phyloP scores from a whole-genome alignment of 805 yeast genomes.

The Ogataea parapolymorpha region DNA sequence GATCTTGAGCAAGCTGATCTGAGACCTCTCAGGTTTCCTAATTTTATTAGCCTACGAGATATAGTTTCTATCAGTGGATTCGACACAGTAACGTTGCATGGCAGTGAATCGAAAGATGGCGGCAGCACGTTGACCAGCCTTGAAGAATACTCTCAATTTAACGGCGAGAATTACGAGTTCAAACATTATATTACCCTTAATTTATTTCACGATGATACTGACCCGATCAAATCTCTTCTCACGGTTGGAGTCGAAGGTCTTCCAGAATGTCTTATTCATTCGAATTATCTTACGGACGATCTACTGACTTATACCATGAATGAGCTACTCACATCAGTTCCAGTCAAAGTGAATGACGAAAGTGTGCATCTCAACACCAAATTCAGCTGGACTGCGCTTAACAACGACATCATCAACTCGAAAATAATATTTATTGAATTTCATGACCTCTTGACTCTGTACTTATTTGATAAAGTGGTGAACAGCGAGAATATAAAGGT shows the following conservation, averaged over 20 bases:
- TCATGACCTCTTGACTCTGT: slow-evolving; percentile 26
- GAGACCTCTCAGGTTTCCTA: slow-evolving; percentile 2
- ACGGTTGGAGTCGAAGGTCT: slow-evolving; percentile 19
- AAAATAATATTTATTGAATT: slow-evolving; percentile 28
- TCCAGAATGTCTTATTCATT: slow-evolving; percentile 16
- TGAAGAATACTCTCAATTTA: neutral
- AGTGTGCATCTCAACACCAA: slow-evolving; percentile 2
- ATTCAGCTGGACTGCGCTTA: slow-evolving; percentile 27
- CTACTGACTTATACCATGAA: slow-evolving; percentile 16
- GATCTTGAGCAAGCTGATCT: neutral
- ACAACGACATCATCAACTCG: slow-evolving; percentile 15
- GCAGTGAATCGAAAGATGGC: neutral
- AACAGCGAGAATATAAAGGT: slow-evolving; percentile 7
- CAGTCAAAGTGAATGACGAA: slow-evolving; percentile 1
- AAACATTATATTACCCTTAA: slow-evolving; percentile 9
- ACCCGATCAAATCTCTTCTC: slow-evolving; percentile 5
- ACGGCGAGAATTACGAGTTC: slow-evolving; percentile 7
- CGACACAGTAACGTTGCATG: slow-evolving; percentile 4
- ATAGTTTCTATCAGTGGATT: slow-evolving; percentile 15
- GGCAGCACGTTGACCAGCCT: no score
- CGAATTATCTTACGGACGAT: slow-evolving; percentile 20
- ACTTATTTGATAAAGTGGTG: slow-evolving; percentile 18
- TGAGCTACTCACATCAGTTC: slow-evolving; percentile 4
- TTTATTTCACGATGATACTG: slow-evolving; percentile 5
- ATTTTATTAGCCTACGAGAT: slow-evolving; percentile 15